A percentile compares a stretch with the other conserved stretches of the same genome.
These are phyloP conservation scores for Quercus glauca DNA, from an alignment of 306 rosid genomes.

Conservation along the genomic window DNA sequence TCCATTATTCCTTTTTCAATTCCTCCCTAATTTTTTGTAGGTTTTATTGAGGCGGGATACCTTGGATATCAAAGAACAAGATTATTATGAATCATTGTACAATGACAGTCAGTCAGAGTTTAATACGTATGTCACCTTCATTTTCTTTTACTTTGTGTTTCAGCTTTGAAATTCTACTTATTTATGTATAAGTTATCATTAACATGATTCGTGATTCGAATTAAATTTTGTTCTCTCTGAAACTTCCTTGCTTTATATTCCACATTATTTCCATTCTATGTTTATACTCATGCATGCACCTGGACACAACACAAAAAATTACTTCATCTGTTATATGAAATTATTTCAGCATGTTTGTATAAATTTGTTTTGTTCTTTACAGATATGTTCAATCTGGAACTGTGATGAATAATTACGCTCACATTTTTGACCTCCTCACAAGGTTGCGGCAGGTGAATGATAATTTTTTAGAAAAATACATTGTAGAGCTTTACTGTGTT, in stretches of 20 bases:
- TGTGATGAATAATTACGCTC: conserved; percentile 72
- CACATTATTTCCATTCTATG: no score
- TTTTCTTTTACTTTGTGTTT: conserved; percentile 1
- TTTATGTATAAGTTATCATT: no score
- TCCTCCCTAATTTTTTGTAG: conserved; percentile 35
- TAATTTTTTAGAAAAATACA: neutral
- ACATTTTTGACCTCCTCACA: conserved; percentile 93
- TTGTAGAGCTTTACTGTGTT: neutral
- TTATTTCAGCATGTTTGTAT: neutral
- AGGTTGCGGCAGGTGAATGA: conserved; percentile 80
- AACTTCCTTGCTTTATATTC: no score
- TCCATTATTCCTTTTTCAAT: conserved; percentile 3
- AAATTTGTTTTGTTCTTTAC: conserved; percentile 34
- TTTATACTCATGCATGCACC: neutral
- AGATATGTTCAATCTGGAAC: conserved; percentile 75
- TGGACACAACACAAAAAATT: neutral
- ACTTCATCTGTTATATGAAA: neutral
- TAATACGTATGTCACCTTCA: conserved; percentile 58
- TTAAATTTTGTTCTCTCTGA: neutral
- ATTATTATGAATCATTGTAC: conserved; percentile 83
- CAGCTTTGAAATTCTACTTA: neutral
- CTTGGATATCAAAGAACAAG: conserved; percentile 74
- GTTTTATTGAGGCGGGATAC: conserved; percentile 75
- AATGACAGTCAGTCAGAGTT: conserved; percentile 80
- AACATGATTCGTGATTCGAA: neutral